phyloP scores from a whole-genome alignment of 2,329 filamentous ascomycete species.

The Penicillium polonicum region DNA sequence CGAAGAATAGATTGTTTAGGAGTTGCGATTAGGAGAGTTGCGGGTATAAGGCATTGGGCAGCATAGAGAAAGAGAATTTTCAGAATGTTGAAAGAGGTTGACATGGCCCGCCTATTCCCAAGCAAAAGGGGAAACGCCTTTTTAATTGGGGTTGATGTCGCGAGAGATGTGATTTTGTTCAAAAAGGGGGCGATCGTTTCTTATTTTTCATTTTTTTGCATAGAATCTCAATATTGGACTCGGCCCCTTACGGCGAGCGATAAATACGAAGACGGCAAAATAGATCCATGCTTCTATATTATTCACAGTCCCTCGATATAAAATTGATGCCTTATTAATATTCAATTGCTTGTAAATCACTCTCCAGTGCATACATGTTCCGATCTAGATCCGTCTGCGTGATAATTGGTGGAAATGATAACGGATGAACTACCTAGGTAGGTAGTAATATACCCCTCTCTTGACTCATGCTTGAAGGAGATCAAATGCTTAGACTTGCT shows the following conservation, averaged over 20 bases:
- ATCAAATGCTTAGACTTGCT: not conserved
- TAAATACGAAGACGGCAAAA: not conserved
- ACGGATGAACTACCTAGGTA: not conserved
- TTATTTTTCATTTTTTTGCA: not conserved
- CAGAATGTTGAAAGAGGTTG: not conserved
- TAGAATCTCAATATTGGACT: not conserved
- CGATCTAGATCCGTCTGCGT: not conserved
- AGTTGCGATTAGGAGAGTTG: conserved; percentile 14
- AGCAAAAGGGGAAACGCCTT: not conserved
- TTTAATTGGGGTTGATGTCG: not conserved
- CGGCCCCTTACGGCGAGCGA: not conserved
- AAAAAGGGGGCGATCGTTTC: not conserved
- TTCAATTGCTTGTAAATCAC: too few relatives aligned
- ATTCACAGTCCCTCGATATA: not conserved
- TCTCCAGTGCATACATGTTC: not conserved
- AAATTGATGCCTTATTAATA: not conserved
- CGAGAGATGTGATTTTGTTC: not conserved
- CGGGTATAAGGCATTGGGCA: conserved; percentile 16
- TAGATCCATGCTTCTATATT: not conserved
- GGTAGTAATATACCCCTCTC: not conserved
- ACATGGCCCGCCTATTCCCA: not conserved
- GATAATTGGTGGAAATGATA: not conserved
- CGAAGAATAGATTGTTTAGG: conserved; percentile 15
- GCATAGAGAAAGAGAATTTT: conserved; percentile 4
- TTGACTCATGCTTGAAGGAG: not conserved